phyloP scores from a whole-genome alignment of 257 asterid genomes.

The Rhazya stricta region DNA sequence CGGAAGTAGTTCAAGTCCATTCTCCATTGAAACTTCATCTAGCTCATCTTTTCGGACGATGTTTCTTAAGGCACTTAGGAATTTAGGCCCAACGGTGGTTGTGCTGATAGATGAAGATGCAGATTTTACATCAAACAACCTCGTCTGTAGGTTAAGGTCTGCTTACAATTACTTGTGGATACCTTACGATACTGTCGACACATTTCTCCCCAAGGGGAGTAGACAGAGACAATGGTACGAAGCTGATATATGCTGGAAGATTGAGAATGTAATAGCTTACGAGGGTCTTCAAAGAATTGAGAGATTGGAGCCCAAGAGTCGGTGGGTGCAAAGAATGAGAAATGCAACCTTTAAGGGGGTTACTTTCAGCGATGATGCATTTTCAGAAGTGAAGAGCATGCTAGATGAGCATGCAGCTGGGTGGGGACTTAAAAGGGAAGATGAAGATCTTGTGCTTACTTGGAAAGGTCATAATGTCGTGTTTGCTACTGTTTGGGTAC shows the following conservation, averaged over 20 bases:
- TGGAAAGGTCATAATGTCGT: conserved; percentile 97
- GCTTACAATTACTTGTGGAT: conserved; percentile 93
- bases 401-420: conserved; percentile 94
- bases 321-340: conserved; percentile 79
- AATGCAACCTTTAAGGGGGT: conserved; percentile 47
- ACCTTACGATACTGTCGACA: conserved; percentile 80
- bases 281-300: conserved; percentile 75
- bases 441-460: conserved; percentile 71
- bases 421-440: conserved; percentile 92
- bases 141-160: conserved; percentile 58
- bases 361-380: conserved; percentile 57
- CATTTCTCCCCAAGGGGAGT: conserved; percentile 70
- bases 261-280: conserved; percentile 73
- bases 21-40: conserved; percentile 1
- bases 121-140: conserved; percentile 63
- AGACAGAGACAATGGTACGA: conserved; percentile 85
- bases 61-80: conserved; percentile 58
- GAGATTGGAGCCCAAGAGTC: conserved; percentile 59
- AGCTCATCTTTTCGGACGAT: conserved; percentile 35
- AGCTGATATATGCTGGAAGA: conserved; percentile 84
- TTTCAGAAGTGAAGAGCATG: conserved; percentile 69
- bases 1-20: conserved; percentile 1
- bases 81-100: conserved; percentile 54
- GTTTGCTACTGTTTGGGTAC: conserved; percentile 84
- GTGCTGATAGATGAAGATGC: conserved; percentile 84